Evolutionary conservation across 2,329 filamentous ascomycete genomes (phyloP).

Genomic region (Aspergillus sp.): DNA sequence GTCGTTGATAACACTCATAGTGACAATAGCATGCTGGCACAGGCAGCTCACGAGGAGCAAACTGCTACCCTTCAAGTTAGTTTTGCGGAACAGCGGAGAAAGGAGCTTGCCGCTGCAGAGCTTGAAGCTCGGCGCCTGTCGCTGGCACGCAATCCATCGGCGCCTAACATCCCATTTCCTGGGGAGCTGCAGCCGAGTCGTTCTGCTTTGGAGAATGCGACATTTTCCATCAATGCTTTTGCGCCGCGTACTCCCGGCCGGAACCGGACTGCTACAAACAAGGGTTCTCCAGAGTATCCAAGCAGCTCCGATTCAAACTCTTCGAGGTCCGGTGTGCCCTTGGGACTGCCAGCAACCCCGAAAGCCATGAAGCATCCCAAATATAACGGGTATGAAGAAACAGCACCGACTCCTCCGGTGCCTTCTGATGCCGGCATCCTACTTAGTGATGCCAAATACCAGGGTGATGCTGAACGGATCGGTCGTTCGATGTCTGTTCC

Average conservation of each 20-base stretch:
- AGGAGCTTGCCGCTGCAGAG: slow-evolving; percentile 77
- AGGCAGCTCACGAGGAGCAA: slow-evolving; percentile 27
- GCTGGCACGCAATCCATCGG: slow-evolving; percentile 75
- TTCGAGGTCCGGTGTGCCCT: slow-evolving; percentile 51
- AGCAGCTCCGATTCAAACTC: slow-evolving; percentile 44
- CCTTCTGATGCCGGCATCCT: slow-evolving; percentile 51
- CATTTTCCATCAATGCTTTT: slow-evolving; percentile 34
- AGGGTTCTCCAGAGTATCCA: slow-evolving; percentile 42
- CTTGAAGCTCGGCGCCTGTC: slow-evolving; percentile 86
- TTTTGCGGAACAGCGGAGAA: slow-evolving; percentile 68
- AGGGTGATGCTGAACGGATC: slow-evolving; percentile 39
- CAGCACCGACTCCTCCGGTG: slow-evolving; percentile 56
- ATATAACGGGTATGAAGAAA: slow-evolving; percentile 54
- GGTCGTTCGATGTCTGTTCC: slow-evolving; percentile 44
- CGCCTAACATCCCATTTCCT: slow-evolving; percentile 77
- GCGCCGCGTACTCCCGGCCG: slow-evolving; percentile 36
- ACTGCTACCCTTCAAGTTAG: slow-evolving; percentile 26
- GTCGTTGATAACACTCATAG: slow-evolving; percentile 12
- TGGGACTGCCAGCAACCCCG: slow-evolving; percentile 87
- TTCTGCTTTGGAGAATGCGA: slow-evolving; percentile 49
- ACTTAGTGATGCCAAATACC: slow-evolving; percentile 40
- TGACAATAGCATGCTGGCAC: slow-evolving; percentile 5
- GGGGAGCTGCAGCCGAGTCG: slow-evolving; percentile 50
- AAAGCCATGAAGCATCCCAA: slow-evolving; percentile 83
- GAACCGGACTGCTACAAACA: slow-evolving; percentile 36